Evolutionary conservation across 768 basidiomycete genomes (phyloP).

Genomic region (Dacryopinax spathularia): DNA sequence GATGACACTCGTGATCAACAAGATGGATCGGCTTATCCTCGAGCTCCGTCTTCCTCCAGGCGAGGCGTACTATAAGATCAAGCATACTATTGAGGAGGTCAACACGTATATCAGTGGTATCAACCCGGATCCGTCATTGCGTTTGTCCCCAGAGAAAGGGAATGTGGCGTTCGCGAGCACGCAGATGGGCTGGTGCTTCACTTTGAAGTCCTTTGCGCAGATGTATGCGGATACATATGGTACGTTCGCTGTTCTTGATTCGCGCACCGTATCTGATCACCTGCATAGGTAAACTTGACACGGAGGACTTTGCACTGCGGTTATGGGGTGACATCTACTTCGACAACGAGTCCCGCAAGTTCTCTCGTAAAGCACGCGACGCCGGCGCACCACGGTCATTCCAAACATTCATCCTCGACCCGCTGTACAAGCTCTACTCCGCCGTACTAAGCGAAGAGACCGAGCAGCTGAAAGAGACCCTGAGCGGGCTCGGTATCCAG

Average conservation of each 20-base stretch:
- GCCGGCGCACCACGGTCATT: conserved; percentile 72
- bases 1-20: conserved; percentile 89
- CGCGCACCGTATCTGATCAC: background rate
- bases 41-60: conserved; percentile 89
- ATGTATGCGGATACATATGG: conserved; percentile 94
- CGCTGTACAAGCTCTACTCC: conserved; percentile 92
- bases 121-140: conserved; percentile 72
- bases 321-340: conserved; percentile 99
- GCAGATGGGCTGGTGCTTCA: conserved; percentile 97
- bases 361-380: conserved; percentile 71
- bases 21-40: conserved; percentile 92
- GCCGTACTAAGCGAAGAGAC: conserved; percentile 79
- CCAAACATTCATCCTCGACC: conserved; percentile 90
- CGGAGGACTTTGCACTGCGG: conserved; percentile 72
- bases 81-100: conserved; percentile 96
- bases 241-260: conserved; percentile 20
- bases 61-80: conserved; percentile 98
- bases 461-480: conserved; percentile 68
- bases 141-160: conserved; percentile 85
- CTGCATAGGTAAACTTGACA: conserved; percentile 53
- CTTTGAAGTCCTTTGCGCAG: conserved; percentile 80
- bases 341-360: conserved; percentile 69
- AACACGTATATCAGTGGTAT: conserved; percentile 79
- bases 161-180: conserved; percentile 96
- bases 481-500: conserved; percentile 61